phyloP scores from a whole-genome alignment of 495 filamentous ascomycete species.

The Annulohypoxylon moriforme region DNA sequence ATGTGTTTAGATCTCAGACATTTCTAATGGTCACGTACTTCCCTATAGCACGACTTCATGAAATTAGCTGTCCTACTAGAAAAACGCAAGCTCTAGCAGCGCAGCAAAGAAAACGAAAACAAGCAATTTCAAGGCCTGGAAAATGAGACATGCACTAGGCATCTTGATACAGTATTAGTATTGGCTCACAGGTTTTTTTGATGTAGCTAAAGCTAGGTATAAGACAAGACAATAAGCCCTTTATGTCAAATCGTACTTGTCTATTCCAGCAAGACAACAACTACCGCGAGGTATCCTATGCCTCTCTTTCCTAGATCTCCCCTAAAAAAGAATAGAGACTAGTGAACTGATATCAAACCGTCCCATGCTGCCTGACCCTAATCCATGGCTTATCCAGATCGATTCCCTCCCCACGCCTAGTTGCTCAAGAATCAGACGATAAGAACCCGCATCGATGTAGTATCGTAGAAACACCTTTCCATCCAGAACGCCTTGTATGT shows the following conservation, averaged over 20 bases:
- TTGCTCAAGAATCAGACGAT: conserved; percentile 39
- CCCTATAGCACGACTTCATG: neutral
- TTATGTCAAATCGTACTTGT: conserved; percentile 15
- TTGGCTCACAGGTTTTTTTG: conserved; percentile 20
- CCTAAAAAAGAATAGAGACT: neutral
- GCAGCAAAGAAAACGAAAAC: neutral
- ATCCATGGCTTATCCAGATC: conserved; percentile 40
- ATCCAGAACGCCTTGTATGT: conserved; percentile 36
- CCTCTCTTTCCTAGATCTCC: conserved; percentile 15
- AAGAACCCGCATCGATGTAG: conserved; percentile 32
- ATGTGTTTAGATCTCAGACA: neutral
- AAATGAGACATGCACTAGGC: neutral
- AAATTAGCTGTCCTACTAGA: neutral
- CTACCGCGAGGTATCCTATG: conserved; percentile 11
- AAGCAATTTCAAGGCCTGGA: neutral
- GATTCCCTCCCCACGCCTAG: conserved; percentile 22
- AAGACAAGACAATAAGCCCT: conserved; percentile 10
- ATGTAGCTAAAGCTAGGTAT: conserved; percentile 12
- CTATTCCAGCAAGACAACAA: conserved; percentile 33
- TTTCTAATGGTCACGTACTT: neutral
- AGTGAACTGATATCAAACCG: conserved; percentile 38
- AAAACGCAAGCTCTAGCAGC: neutral
- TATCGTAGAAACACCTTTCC: conserved; percentile 26
- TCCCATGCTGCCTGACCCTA: conserved; percentile 33
- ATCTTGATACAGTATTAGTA: conserved; percentile 27